Evolutionary conservation across 441 rosid genomes (phyloP), one percentile per base, ranked within the genome.

Genomic region (Caryocar brasiliense): DNA sequence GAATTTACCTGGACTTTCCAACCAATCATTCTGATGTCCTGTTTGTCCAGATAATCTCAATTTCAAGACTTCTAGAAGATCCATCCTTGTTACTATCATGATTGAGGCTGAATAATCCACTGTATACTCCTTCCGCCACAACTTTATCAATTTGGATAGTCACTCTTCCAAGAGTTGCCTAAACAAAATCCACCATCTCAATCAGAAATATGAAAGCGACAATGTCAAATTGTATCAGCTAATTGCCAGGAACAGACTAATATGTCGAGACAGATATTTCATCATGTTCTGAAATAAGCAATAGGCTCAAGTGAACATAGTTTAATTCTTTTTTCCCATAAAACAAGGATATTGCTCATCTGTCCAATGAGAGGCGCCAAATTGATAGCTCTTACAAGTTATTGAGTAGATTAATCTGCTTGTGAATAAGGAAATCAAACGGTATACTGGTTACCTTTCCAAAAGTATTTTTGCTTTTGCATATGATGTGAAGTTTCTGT

Each of bases 391-490:
- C 17, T 43, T 32, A 28, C 12, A 11, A 17, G 3, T 10, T 22
- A 47, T 18, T 14, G 24, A 42, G 12, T n/a, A 37, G 13, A 5
- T 24, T 27, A 18, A 23, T 33, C 34, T 27, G 17, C 29, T 21
- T 14, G 21, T 22, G 37, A 22, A 28, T 6, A 47, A 38, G 37
- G 24, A 25, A 19, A 24, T 11, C 54, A 41, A 27, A 12, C 14
- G 9, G 13, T 30, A 30, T 47, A 35, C 5, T 23, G 29, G n/a
- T 60, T 78, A 91, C 98, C 96, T 86, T 91, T 32, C 95, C 92
- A 52, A 84, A 84, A 22, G 86, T 84, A 65, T 75, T 84, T 66
- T 86, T 90, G 79, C 84, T 90, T 73, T 82, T 86, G 95, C 98
- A 90, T 49, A 78, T 56, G 47, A 90, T 86, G 67, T 84, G 95